These are phyloP conservation scores for Hypoxylon sp. DNA, from an alignment of 2,329 filamentous ascomycete species.

Conservation along the genomic window DNA sequence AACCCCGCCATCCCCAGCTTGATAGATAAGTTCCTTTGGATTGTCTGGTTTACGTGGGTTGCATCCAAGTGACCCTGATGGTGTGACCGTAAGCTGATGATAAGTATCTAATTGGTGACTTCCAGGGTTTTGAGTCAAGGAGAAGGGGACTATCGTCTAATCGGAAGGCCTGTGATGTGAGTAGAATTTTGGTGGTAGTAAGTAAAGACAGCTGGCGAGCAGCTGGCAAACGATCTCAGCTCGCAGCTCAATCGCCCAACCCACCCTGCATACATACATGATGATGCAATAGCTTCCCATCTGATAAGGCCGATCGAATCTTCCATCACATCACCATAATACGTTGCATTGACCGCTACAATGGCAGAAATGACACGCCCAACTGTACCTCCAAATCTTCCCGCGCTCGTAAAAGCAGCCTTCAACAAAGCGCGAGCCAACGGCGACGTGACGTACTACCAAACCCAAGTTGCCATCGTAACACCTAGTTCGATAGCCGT, in stretches of 20 bases:
- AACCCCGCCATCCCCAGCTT: constrained; percentile 16
- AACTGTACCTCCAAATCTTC: constrained; percentile 57
- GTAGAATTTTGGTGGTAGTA: too few relatives aligned
- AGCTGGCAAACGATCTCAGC: neutral
- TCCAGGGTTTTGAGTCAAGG: too few relatives aligned
- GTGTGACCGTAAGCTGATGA: constrained; percentile 15
- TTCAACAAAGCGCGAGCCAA: constrained; percentile 58
- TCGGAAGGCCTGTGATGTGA: too few relatives aligned
- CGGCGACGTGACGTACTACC: constrained; percentile 63
- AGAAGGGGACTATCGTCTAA: too few relatives aligned
- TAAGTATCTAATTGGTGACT: neutral
- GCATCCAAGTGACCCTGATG: constrained; percentile 11
- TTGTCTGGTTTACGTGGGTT: constrained; percentile 11
- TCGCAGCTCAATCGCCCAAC: neutral
- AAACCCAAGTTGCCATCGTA: constrained; percentile 61
- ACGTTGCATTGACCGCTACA: neutral
- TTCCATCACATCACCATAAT: neutral
- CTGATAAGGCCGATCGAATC: neutral
- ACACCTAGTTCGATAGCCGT: constrained; percentile 45
- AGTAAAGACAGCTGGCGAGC: neutral
- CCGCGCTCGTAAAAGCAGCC: constrained; percentile 58
- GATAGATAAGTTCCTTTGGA: constrained; percentile 16
- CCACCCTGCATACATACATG: too few relatives aligned
- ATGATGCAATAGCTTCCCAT: constrained; percentile 6
- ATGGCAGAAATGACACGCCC: constrained; percentile 51